A percentile compares a stretch with the other conserved stretches of the same genome.
These are phyloP conservation scores for Monilinia fructigena DNA, from an alignment of 2,329 filamentous ascomycete species.

Conservation along the genomic window DNA sequence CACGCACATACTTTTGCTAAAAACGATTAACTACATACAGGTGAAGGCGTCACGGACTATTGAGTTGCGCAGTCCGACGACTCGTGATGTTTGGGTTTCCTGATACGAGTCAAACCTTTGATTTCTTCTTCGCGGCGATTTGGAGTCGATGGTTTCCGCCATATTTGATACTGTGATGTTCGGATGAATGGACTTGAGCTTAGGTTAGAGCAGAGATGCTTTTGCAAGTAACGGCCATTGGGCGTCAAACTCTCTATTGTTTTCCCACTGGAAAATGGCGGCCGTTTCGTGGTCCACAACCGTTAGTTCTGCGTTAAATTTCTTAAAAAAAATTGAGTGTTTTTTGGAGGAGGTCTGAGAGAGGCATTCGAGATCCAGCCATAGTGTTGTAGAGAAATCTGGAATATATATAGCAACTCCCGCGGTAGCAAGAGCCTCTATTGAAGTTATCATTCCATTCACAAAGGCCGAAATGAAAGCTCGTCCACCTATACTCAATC, in stretches of 20 bases:
- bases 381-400: neutral
- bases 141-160: too few relatives aligned
- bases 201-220: too few relatives aligned
- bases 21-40: neutral
- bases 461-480: neutral
- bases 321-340: neutral
- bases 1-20: neutral
- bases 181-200: too few relatives aligned
- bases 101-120: too few relatives aligned
- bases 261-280: neutral
- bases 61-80: neutral
- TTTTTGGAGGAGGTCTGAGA: neutral
- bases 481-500: neutral
- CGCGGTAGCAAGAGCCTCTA: neutral
- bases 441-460: neutral
- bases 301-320: neutral
- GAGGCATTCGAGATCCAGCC: neutral
- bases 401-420: neutral
- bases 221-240: neutral
- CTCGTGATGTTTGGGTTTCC: too few relatives aligned
- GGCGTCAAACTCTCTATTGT: too few relatives aligned
- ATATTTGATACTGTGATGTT: too few relatives aligned
- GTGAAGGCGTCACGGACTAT: neutral
- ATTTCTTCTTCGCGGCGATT: too few relatives aligned
- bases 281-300: too few relatives aligned